A percentile compares a stretch with the other conserved stretches of the same genome.
Conservation (phyloP, 768 basidiomycete species). For the Filobasidium wieringae region DNA sequence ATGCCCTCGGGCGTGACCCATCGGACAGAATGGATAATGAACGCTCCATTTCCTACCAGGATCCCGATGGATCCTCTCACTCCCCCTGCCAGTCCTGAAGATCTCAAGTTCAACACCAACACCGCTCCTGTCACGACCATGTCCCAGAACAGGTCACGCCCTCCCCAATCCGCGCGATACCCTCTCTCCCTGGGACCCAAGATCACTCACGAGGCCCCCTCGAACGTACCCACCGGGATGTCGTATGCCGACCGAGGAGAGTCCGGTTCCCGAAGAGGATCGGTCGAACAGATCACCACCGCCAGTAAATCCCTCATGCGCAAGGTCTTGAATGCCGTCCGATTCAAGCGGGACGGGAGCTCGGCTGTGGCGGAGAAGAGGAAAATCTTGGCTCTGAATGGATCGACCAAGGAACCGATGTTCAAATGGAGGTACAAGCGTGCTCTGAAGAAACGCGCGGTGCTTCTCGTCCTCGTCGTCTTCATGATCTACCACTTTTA, state of each 20-base stretch:
- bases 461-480: neutral
- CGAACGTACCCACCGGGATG: neutral
- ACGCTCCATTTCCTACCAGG: neutral
- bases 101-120: neutral
- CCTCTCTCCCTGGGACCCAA: neutral
- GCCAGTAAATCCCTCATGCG: neutral
- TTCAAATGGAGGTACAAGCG: neutral
- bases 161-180: neutral
- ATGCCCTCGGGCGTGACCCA: neutral
- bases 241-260: neutral
- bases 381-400: neutral
- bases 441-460: neutral
- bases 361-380: neutral
- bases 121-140: neutral
- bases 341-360: neutral
- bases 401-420: neutral
- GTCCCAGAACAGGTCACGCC: neutral
- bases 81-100: neutral
- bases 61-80: neutral
- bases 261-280: neutral
- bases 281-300: neutral
- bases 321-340: neutral
- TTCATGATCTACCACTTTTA: neutral
- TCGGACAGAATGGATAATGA: neutral
- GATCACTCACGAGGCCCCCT: neutral